These are phyloP conservation scores for Xylaria polymorpha DNA, from an alignment of 2,329 filamentous ascomycete genomes.

Conservation along the genomic window DNA sequence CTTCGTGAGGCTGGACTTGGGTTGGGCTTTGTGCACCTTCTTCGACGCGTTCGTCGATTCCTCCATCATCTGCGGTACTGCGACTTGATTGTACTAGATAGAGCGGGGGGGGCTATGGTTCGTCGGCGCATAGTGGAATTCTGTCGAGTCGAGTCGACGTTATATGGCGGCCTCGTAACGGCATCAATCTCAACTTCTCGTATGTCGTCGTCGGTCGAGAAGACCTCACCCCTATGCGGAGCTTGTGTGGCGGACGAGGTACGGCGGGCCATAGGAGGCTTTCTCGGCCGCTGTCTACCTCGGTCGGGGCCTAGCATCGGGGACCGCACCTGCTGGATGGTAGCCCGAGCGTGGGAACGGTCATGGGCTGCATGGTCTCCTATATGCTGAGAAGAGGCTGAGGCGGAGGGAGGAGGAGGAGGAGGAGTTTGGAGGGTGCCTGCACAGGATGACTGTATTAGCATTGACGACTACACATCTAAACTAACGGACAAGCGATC, in stretches of 20 bases:
- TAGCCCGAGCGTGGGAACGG: constrained; percentile 53
- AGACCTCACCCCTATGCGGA: constrained; percentile 84
- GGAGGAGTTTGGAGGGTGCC: constrained; percentile 53
- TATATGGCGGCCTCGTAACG: constrained; percentile 53
- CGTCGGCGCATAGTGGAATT: constrained; percentile 55
- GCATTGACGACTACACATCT: constrained; percentile 34
- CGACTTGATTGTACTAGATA: constrained; percentile 58
- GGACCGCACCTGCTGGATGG: constrained; percentile 56
- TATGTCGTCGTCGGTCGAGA: constrained; percentile 90
- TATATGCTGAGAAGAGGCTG: constrained; percentile 45
- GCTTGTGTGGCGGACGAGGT: constrained; percentile 76
- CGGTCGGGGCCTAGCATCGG: constrained; percentile 61
- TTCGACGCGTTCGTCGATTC: constrained; percentile 48
- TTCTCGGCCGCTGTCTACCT: constrained; percentile 68
- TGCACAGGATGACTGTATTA: constrained; percentile 44
- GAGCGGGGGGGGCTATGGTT: constrained; percentile 50
- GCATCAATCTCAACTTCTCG: constrained; percentile 81
- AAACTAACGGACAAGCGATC: constrained; percentile 4
- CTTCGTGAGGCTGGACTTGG: constrained; percentile 53
- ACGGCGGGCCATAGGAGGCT: constrained; percentile 78
- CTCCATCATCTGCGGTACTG: constrained; percentile 50
- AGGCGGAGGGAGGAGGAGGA: constrained; percentile 45
- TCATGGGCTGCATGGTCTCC: constrained; percentile 55
- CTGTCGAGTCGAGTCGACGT: constrained; percentile 45
- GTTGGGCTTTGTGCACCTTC: constrained; percentile 49